A percentile compares a stretch with the other conserved stretches of the same genome.
Conservation (phyloP, 2,329 filamentous ascomycete species). For the Leptodontidium sp. region DNA sequence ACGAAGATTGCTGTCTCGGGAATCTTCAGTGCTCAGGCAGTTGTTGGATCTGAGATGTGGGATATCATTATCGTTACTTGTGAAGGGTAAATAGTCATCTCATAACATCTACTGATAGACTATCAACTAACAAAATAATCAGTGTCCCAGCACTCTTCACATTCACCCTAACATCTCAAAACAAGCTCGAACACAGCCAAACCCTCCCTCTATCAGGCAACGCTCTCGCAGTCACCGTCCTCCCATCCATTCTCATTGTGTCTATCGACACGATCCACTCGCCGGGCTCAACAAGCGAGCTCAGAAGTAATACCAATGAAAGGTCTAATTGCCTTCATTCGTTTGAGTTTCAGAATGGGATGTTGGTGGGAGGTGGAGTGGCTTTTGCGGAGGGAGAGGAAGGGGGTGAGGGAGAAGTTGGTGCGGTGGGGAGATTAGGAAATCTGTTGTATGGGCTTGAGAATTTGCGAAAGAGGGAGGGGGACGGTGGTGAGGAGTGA, state of each 20-base stretch:
- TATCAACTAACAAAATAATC: conserved; percentile 11
- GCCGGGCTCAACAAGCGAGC: conserved; percentile 56
- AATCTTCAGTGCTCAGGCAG: conserved; percentile 43
- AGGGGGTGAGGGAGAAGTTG: conserved; percentile 9
- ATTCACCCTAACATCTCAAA: conserved; percentile 62
- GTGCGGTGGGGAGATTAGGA: conserved; percentile 46
- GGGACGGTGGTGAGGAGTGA: conserved; percentile 37
- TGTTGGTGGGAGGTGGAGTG: conserved; percentile 18
- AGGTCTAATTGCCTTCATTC: conserved; percentile 26
- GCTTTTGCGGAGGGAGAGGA: conserved; percentile 1
- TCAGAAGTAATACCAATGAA: conserved; percentile 29
- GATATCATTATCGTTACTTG: conserved; percentile 59
- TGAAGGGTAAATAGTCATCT: conserved; percentile 59
- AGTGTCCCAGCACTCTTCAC: conserved; percentile 71
- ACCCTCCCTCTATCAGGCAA: conserved; percentile 69
- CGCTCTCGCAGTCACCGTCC: conserved; percentile 50
- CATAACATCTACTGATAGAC: conserved; percentile 12
- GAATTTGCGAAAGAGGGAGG: conserved; percentile 47
- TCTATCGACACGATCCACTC: conserved; percentile 63
- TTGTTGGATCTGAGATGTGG: conserved; percentile 46
- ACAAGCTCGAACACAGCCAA: conserved; percentile 57
- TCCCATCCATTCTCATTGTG: conserved; percentile 47
- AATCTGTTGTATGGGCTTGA: conserved; percentile 50
- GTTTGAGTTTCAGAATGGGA: conserved; percentile 29
- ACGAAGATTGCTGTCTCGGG: conserved; percentile 49